Evolutionary conservation across 2,329 filamentous ascomycete genomes (phyloP).

Genomic region (Trichoderma atroviride): DNA sequence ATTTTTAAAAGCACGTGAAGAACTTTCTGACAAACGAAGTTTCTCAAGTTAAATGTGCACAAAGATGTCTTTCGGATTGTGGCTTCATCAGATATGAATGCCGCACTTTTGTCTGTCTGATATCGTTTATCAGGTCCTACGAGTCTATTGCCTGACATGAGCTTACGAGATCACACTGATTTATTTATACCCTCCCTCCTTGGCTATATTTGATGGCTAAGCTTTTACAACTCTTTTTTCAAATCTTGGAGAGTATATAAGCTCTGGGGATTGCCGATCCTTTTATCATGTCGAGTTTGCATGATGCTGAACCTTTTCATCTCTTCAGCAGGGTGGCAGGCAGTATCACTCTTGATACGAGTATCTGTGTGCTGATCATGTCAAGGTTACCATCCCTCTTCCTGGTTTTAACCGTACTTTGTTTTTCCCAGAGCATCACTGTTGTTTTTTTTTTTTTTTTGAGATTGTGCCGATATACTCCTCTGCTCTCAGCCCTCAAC

Average conservation of each 20-base stretch:
- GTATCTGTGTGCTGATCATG: background rate
- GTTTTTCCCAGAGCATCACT: background rate
- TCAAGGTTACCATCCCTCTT: background rate
- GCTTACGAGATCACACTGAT: conserved; percentile 13
- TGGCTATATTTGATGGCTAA: background rate
- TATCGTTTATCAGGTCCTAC: background rate
- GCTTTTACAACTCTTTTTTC: background rate
- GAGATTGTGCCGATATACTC: conserved; percentile 14
- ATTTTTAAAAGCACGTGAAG: conserved; percentile 54
- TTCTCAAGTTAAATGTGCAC: conserved; percentile 39
- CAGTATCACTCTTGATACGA: background rate
- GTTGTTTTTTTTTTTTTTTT: conserved; percentile 25
- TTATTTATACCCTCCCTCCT: background rate
- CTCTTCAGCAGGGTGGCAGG: background rate
- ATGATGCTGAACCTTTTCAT: background rate
- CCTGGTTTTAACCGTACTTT: background rate
- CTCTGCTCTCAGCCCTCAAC: background rate
- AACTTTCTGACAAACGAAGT: conserved; percentile 45
- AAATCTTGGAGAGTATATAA: background rate
- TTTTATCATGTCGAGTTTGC: background rate
- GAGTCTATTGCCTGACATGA: conserved; percentile 15
- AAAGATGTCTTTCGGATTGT: background rate
- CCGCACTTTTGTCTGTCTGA: background rate
- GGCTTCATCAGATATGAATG: background rate
- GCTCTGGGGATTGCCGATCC: background rate